These are phyloP conservation scores for Sungouiella thailandica DNA, from an alignment of 805 yeast species.

Conservation along the genomic window DNA sequence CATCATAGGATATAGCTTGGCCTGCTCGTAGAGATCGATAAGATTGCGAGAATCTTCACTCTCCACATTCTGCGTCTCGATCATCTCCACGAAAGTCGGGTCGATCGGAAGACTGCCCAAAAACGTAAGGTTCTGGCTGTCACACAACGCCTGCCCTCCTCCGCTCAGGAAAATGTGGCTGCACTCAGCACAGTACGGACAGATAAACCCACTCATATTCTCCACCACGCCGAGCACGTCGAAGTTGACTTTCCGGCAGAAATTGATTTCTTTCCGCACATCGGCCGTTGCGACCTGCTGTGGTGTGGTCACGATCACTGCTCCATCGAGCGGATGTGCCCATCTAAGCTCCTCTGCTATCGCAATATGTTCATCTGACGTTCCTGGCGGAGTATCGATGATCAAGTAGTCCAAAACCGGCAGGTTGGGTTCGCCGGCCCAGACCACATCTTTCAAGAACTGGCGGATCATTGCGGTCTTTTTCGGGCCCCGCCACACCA, in stretches of 20 bases:
- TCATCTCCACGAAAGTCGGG: constrained; percentile 80
- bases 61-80: constrained; percentile 57
- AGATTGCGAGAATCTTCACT: constrained; percentile 21
- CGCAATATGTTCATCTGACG: constrained; percentile 96
- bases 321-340: constrained; percentile 75
- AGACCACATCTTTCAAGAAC: constrained; percentile 81
- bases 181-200: constrained; percentile 90
- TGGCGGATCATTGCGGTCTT: constrained; percentile 97
- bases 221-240: constrained; percentile 82
- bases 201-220: constrained; percentile 94
- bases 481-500: constrained; percentile 98
- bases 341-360: constrained; percentile 83
- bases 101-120: constrained; percentile 91
- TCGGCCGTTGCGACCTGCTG: constrained; percentile 91
- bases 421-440: constrained; percentile 57
- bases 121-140: constrained; percentile 55
- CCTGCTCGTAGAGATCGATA: constrained; percentile 29
- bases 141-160: constrained; percentile 78
- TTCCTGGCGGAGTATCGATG: constrained; percentile 98
- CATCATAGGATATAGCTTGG: constrained; percentile 37
- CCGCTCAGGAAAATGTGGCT: constrained; percentile 91
- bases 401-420: constrained; percentile 61
- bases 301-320: constrained; percentile 93
- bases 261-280: constrained; percentile 89
- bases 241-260: constrained; percentile 82